These are phyloP conservation scores for Leccinum pseudoinsigne DNA, from an alignment of 1,284 basidiomycete genomes.

Conservation along the genomic window DNA sequence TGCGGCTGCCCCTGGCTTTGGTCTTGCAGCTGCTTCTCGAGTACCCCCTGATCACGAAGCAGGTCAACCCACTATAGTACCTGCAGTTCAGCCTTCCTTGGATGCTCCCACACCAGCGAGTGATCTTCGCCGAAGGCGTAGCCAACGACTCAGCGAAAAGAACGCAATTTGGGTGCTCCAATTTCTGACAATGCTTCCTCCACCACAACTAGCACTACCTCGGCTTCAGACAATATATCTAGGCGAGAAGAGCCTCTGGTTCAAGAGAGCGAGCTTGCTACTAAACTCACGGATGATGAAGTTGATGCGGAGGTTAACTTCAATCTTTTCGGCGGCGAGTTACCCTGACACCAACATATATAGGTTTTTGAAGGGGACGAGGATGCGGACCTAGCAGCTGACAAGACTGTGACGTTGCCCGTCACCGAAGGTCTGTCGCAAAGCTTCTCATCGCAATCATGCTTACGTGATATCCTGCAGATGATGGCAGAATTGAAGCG, in stretches of 20 bases:
- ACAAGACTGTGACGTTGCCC: slow-evolving; percentile 86
- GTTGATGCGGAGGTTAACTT: slow-evolving; percentile 64
- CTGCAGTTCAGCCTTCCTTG: slow-evolving; percentile 28
- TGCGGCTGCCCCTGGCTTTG: slow-evolving; percentile 77
- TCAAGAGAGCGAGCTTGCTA: slow-evolving; percentile 61
- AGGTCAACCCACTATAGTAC: slow-evolving; percentile 25
- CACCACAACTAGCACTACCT: slow-evolving; percentile 15
- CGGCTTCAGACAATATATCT: slow-evolving; percentile 20
- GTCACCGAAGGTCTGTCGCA: slow-evolving; percentile 68
- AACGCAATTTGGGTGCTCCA: slow-evolving; percentile 36
- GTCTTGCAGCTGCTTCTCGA: slow-evolving; percentile 37
- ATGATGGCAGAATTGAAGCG: slow-evolving; percentile 90
- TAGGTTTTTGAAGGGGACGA: slow-evolving; percentile 70
- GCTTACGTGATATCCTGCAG: slow-evolving; percentile 39
- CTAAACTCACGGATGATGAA: slow-evolving; percentile 80
- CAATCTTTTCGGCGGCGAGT: neutral
- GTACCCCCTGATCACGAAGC: slow-evolving; percentile 25
- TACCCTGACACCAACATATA: slow-evolving; percentile 7
- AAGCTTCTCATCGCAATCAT: neutral
- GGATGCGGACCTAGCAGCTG: slow-evolving; percentile 70
- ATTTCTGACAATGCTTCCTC: slow-evolving; percentile 27
- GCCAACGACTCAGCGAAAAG: slow-evolving; percentile 81
- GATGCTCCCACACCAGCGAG: slow-evolving; percentile 35
- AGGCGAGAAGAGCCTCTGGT: slow-evolving; percentile 52
- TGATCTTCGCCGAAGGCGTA: slow-evolving; percentile 66